phyloP scores from a whole-genome alignment of 768 basidiomycete species.

The Kwoniella sp. region DNA sequence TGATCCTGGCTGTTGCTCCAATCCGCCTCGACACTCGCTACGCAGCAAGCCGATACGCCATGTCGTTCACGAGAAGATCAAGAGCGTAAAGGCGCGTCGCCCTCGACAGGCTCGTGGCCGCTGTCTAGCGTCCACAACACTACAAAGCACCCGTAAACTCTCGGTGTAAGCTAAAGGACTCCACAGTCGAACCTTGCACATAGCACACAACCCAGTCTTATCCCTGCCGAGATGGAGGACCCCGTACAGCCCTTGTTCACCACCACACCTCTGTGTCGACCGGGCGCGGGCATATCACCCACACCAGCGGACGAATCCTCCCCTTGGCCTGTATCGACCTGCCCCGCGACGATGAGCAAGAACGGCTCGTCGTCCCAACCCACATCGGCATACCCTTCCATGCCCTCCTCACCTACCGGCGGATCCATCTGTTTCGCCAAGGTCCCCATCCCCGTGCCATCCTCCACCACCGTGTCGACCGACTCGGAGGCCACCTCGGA shows the following conservation, averaged over 20 bases:
- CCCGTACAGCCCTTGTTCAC: constrained; percentile 14
- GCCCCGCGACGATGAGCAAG: not conserved
- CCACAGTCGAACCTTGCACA: no score
- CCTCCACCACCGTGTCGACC: constrained; percentile 7
- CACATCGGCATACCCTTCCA: constrained; percentile 6
- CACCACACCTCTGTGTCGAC: not conserved
- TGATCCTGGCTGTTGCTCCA: no score
- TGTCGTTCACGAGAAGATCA: no score
- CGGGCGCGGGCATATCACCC: no score
- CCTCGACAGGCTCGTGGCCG: no score
- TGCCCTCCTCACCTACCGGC: constrained; percentile 3
- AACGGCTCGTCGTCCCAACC: not conserved
- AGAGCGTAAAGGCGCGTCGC: no score
- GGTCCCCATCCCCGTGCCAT: not conserved
- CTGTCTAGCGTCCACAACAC: no score
- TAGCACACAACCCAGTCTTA: no score
- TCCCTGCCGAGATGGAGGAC: constrained; percentile 5
- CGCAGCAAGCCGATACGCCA: no score
- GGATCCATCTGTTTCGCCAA: constrained; percentile 6
- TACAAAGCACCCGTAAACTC: no score
- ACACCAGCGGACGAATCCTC: not conserved
- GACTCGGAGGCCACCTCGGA: constrained; percentile 10
- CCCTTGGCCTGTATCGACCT: not conserved
- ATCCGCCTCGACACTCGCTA: no score
- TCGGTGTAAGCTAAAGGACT: no score